Conservation (phyloP, 192 early-diverging fungal species). For the Backusella tarrabulga region DNA sequence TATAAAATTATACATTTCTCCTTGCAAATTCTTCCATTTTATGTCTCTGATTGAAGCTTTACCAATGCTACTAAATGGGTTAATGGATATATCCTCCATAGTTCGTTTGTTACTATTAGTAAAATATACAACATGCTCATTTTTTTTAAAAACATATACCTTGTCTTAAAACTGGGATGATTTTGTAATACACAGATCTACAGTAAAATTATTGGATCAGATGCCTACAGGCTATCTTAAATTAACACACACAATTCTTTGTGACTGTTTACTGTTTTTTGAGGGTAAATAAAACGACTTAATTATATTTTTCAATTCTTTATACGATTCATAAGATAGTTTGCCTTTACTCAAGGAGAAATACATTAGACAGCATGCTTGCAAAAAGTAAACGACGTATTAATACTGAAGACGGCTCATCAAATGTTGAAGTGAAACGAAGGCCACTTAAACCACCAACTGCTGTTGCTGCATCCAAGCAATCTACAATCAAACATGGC, state of each 20-base stretch:
- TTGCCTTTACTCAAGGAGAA: too few species aligned
- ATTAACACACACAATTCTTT: too few species aligned
- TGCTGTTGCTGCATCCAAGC: neutral
- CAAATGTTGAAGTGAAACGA: neutral
- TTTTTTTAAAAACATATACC: neutral
- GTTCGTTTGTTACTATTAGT: neutral
- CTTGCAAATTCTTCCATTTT: neutral
- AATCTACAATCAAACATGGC: too few species aligned
- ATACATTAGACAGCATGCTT: neutral
- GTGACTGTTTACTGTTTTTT: too few species aligned
- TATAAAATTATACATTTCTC: neutral
- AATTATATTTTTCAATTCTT: too few species aligned
- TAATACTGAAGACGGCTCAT: neutral
- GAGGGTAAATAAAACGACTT: too few species aligned
- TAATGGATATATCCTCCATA: neutral
- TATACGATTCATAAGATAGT: too few species aligned
- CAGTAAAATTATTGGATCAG: too few species aligned
- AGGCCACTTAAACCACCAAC: neutral
- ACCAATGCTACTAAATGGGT: neutral
- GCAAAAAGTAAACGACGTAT: neutral
- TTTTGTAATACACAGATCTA: neutral
- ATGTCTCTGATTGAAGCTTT: neutral
- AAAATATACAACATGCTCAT: neutral
- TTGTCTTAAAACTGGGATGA: neutral
- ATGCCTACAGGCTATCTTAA: too few species aligned